Conservation (phyloP, 306 rosid species). For the Senna siamea region DNA sequence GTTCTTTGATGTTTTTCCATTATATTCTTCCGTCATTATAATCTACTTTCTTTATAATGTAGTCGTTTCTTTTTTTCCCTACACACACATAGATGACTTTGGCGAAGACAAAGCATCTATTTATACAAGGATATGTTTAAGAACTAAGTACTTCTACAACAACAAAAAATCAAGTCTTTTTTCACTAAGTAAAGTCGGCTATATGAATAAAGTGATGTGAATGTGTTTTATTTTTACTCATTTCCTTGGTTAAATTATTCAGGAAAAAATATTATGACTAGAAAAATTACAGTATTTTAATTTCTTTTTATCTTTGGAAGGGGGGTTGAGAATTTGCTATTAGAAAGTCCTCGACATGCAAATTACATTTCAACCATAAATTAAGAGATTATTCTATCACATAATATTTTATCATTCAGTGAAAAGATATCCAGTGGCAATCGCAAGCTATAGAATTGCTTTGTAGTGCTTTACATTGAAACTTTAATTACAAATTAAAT, state of each 20-base stretch:
- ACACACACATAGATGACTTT: background rate
- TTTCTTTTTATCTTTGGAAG: background rate
- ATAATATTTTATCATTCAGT: background rate
- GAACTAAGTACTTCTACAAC: background rate
- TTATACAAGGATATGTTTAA: background rate
- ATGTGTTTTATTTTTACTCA: no score
- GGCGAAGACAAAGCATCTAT: background rate
- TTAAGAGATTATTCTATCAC: background rate
- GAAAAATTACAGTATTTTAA: background rate
- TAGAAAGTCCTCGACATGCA: background rate
- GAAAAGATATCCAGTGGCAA: background rate
- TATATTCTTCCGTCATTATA: background rate
- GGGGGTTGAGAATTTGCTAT: background rate
- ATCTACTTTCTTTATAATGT: background rate
- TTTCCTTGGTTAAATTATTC: no score
- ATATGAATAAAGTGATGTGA: no score
- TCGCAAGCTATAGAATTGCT: background rate
- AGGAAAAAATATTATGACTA: background rate
- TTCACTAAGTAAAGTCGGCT: no score
- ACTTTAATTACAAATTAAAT: conserved; percentile 25
- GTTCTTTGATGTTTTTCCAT: background rate
- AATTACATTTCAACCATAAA: background rate
- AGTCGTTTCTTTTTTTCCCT: background rate
- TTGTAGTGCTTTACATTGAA: background rate
- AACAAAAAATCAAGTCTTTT: no score